Conservation (phyloP, 1,284 basidiomycete genomes). For the Leccinum griseonigrum region DNA sequence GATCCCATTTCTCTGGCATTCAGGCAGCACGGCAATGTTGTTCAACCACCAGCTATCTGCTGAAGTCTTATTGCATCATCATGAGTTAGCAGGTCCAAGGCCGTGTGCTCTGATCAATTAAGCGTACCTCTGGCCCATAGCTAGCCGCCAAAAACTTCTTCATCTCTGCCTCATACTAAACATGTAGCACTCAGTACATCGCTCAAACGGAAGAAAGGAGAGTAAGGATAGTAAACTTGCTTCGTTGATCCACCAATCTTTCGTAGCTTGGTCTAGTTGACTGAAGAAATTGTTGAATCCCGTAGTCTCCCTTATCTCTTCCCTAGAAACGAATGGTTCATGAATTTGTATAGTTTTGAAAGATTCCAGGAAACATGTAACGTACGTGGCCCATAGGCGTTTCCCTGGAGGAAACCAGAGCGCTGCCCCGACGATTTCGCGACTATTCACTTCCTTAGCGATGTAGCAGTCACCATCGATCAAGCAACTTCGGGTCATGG, state of each 20-base stretch:
- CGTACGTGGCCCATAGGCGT: conserved; percentile 1
- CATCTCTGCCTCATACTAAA: not conserved
- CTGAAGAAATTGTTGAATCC: conserved; percentile 1
- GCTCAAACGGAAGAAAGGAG: no score
- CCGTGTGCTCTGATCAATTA: not conserved
- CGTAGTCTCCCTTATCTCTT: not conserved
- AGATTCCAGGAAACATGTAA: not conserved
- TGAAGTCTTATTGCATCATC: not conserved
- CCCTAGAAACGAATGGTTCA: no score
- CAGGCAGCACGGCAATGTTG: conserved; percentile 1
- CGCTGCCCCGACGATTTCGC: not conserved
- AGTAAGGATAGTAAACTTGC: not conserved
- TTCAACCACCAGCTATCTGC: conserved; percentile 7
- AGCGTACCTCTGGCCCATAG: conserved; percentile 5
- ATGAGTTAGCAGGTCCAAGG: not conserved
- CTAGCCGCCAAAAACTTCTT: not conserved
- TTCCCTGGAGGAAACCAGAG: conserved; percentile 8
- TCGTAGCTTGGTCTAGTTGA: not conserved
- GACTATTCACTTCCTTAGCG: not conserved
- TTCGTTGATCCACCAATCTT: conserved; percentile 6
- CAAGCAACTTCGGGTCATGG: conserved; percentile 5
- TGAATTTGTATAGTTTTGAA: no score
- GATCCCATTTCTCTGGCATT: conserved; percentile 2
- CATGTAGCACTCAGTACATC: not conserved
- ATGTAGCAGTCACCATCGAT: conserved; percentile 6